Evolutionary conservation across 169 alveolate genomes (phyloP).

Genomic region (Plasmodium relictum): DNA sequence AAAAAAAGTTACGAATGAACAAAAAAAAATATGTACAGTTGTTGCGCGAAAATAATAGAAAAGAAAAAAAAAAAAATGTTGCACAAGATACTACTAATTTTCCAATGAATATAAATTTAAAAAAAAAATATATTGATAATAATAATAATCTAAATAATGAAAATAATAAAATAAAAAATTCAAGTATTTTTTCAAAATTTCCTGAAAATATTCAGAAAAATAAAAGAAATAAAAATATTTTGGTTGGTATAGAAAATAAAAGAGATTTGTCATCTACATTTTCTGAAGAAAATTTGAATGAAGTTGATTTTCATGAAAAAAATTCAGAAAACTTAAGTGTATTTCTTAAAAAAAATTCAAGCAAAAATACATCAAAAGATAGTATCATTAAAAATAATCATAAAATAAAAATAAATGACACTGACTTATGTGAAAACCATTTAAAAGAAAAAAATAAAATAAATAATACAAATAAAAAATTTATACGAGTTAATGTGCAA

Average conservation of each 20-base stretch:
- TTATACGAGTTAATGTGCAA: background rate
- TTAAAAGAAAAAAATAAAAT: background rate
- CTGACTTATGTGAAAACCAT: background rate
- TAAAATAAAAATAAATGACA: background rate
- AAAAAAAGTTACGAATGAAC: background rate
- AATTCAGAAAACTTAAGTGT: background rate
- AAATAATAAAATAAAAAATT: conserved; percentile 11
- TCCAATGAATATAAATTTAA: background rate
- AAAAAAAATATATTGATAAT: conserved; percentile 12
- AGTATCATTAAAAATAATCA: background rate
- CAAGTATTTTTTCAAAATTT: conserved; percentile 12
- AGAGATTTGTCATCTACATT: background rate
- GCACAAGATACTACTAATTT: background rate
- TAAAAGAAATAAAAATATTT: background rate
- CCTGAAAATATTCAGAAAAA: background rate
- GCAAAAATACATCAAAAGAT: background rate
- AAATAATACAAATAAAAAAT: background rate
- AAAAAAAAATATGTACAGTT: conserved; percentile 5
- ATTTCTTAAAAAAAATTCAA: conserved; percentile 1
- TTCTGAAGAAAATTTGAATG: background rate
- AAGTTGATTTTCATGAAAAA: conserved; percentile 10
- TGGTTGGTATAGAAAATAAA: background rate
- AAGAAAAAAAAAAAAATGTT: conserved; percentile 31
- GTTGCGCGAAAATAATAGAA: conserved; percentile 25
- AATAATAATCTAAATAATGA: background rate